Evolutionary conservation across 148 eudicot genomes (phyloP), one percentile per base, ranked within the genome.

Genomic region (Diospyros kaki): DNA sequence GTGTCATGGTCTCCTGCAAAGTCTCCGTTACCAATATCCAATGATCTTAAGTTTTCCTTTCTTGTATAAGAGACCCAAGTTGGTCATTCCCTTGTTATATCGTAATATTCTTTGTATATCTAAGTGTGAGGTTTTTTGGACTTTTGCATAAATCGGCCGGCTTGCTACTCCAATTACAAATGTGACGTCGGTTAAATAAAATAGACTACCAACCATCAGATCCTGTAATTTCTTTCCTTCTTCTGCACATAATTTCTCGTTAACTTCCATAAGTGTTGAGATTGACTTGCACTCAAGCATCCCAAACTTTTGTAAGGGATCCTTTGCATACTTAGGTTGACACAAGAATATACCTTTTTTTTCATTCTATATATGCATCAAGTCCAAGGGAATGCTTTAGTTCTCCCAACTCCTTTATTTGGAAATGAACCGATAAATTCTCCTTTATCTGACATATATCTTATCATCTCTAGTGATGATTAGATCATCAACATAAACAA

Each of bases 391-490:
- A 60, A 14, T 60, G 64, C 10, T 60, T 60, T 38, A 60, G 10
- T 28, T 60, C 64, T 60, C 64, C 41, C 0, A 60, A 41, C 7
- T 60, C 41, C 48, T 62, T 71, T 38, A 71, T 74, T 41, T 74
- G 17, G 56, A 74, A 63, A 15, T 56, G 9, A 1, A 45, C 38
- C 1, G 41, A 13, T 4, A 68, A 12, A 51, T 41, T 69, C 50
- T 12, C 69, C 39, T 58, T 15, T 38, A 11, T 69, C 11, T 1
- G 7, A 67, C 70, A 6, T 9, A 43, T 15, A 54, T 14, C 52
- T 40, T 10, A 61, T 72, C 12, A 41, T 62, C 44, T 63, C 65
- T 42, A 2, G 68, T 78, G 51, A 78, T 71, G 56, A 78, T 78
- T 2, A 78, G 18, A 56, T 54, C 71, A 78, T 64, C 70, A 5